Evolutionary conservation across 108 stramenopile genomes (phyloP).

Genomic region (Nitzschia sp.): DNA sequence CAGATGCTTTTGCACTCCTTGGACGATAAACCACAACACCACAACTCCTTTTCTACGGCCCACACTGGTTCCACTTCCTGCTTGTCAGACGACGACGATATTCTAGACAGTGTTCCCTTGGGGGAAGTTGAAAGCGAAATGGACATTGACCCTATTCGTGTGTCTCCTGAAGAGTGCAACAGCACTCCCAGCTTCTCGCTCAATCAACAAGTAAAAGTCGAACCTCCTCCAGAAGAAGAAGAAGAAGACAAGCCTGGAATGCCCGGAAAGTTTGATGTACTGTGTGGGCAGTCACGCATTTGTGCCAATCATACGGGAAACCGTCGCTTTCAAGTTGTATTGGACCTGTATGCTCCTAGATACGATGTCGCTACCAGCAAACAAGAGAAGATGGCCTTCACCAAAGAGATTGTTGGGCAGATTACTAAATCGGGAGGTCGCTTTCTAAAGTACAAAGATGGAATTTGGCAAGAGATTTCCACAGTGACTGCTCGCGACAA

Average conservation of each 20-base stretch:
- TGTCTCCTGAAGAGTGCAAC: too few relatives aligned
- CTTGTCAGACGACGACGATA: neutral
- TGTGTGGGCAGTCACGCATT: conserved; percentile 43
- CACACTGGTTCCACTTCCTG: neutral
- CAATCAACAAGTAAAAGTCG: too few relatives aligned
- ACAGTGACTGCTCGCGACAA: conserved; percentile 49
- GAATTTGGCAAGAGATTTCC: conserved; percentile 47
- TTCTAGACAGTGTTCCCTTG: conserved; percentile 1
- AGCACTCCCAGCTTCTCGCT: too few relatives aligned
- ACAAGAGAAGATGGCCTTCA: conserved; percentile 52
- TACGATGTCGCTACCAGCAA: conserved; percentile 38
- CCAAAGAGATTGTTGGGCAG: conserved; percentile 40
- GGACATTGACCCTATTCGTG: too few relatives aligned
- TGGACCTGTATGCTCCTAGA: conserved; percentile 24
- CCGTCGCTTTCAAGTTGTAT: conserved; percentile 27
- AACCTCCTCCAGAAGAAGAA: too few relatives aligned
- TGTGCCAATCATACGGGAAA: conserved; percentile 43
- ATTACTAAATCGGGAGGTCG: conserved; percentile 28
- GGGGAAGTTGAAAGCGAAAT: too few relatives aligned
- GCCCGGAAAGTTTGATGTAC: conserved; percentile 34
- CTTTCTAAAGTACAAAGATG: conserved; percentile 44
- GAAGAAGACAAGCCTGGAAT: conserved; percentile 1
- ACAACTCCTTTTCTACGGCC: conserved; percentile 11
- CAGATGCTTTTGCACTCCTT: conserved; percentile 14
- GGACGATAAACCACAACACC: neutral